Conservation (phyloP, 2,329 filamentous ascomycete genomes). For the Huntiella savannae region DNA sequence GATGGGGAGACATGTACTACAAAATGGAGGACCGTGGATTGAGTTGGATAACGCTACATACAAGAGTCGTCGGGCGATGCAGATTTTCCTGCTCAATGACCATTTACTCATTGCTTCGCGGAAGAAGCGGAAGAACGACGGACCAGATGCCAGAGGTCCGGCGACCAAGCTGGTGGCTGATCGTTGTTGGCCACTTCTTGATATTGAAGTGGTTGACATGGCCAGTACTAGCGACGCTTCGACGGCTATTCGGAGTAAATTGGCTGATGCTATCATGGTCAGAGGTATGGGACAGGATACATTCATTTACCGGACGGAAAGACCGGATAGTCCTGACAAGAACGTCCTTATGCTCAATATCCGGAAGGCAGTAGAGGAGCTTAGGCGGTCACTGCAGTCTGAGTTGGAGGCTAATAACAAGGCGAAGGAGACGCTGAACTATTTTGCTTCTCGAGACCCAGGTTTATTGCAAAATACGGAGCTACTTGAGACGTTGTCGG, state of each 20-base stretch:
- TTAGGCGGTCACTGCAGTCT: constrained; percentile 66
- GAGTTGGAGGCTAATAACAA: constrained; percentile 79
- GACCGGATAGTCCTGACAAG: constrained; percentile 62
- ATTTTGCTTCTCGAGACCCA: constrained; percentile 62
- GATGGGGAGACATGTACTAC: constrained; percentile 78
- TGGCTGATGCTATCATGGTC: constrained; percentile 77
- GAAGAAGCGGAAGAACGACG: constrained; percentile 79
- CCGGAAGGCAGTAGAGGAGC: constrained; percentile 77
- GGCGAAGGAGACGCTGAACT: constrained; percentile 67
- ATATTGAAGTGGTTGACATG: constrained; percentile 84
- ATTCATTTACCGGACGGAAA: constrained; percentile 85
- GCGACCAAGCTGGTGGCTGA: constrained; percentile 73
- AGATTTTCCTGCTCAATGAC: constrained; percentile 85
- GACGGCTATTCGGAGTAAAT: constrained; percentile 35
- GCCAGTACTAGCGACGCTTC: constrained; percentile 41
- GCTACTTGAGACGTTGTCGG: constrained; percentile 57
- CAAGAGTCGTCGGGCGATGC: constrained; percentile 75
- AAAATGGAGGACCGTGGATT: constrained; percentile 86
- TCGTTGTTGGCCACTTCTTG: constrained; percentile 80
- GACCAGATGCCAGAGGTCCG: constrained; percentile 30
- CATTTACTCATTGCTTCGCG: constrained; percentile 78
- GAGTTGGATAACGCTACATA: constrained; percentile 95
- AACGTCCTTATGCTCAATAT: constrained; percentile 68
- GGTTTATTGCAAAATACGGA: constrained; percentile 62
- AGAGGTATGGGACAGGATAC: constrained; percentile 71